These are phyloP conservation scores for Colletotrichum musicola DNA, from an alignment of 2,329 filamentous ascomycete species.

Conservation along the genomic window DNA sequence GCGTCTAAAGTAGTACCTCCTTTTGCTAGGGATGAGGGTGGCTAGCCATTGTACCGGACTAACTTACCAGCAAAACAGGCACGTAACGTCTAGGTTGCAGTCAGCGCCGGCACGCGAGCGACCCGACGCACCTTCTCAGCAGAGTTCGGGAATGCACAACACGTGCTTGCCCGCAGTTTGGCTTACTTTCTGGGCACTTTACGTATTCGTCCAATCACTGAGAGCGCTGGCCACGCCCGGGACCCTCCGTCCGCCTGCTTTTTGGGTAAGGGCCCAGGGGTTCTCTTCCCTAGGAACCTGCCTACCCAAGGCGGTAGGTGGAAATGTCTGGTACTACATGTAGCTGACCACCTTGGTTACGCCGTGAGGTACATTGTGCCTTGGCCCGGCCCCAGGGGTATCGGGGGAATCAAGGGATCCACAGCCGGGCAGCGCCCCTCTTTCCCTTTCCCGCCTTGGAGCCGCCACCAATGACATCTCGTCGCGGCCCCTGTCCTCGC, in stretches of 20 bases:
- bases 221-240: constrained; percentile 2
- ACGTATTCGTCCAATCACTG: neutral
- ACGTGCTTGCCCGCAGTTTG: constrained; percentile 5
- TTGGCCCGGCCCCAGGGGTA: constrained; percentile 21
- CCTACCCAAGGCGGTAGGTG: too few species aligned
- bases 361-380: too few species aligned
- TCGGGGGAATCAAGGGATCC: constrained; percentile 39
- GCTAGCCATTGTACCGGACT: too few species aligned
- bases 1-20: neutral
- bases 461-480: constrained; percentile 5
- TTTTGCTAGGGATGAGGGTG: too few species aligned
- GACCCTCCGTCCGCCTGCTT: constrained; percentile 2
- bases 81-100: too few species aligned
- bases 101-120: too few species aligned
- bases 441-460: neutral
- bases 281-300: neutral
- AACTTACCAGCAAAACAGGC: too few species aligned
- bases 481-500: constrained; percentile 2
- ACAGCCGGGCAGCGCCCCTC: constrained; percentile 17
- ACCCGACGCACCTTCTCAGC: neutral
- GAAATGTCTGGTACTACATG: too few species aligned
- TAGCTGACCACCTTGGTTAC: too few species aligned
- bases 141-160: constrained; percentile 2
- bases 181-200: constrained; percentile 23
- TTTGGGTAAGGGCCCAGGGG: neutral